Conservation (phyloP, 495 filamentous ascomycete species). For the Sporormia fimetaria region DNA sequence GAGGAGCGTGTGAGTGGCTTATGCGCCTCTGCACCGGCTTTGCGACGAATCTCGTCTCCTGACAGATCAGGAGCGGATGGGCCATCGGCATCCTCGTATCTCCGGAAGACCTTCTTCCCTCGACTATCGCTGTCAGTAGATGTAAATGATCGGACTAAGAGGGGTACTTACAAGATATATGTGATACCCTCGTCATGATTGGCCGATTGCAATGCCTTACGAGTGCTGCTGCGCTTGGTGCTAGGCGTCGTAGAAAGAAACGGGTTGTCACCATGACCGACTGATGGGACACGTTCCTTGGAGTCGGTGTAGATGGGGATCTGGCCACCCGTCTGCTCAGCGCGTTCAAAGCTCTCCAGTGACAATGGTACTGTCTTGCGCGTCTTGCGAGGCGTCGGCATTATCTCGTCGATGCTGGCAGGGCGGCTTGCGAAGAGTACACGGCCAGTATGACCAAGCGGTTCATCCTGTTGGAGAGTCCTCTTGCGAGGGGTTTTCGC, state of each 20-base stretch:
- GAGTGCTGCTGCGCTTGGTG: too few species aligned
- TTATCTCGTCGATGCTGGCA: constrained; percentile 41
- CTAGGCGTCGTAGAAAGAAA: constrained; percentile 46
- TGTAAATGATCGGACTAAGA: neutral
- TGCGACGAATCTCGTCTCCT: constrained; percentile 40
- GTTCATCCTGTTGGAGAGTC: constrained; percentile 38
- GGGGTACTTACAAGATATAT: constrained; percentile 68
- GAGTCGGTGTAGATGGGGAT: constrained; percentile 87
- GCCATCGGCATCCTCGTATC: constrained; percentile 38
- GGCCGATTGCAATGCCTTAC: constrained; percentile 48
- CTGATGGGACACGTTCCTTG: constrained; percentile 68
- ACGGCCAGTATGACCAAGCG: constrained; percentile 56
- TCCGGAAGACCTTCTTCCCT: constrained; percentile 76
- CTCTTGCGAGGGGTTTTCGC: constrained; percentile 78
- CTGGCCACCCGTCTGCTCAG: constrained; percentile 41
- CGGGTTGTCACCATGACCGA: constrained; percentile 59
- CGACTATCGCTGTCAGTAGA: constrained; percentile 46
- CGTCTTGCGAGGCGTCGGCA: constrained; percentile 47
- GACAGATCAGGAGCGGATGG: constrained; percentile 32
- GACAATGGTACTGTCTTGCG: constrained; percentile 48
- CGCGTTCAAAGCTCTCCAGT: constrained; percentile 61
- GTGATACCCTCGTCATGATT: constrained; percentile 66
- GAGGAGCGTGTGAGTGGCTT: constrained; percentile 58
- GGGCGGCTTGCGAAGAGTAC: constrained; percentile 53
- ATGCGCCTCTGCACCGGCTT: constrained; percentile 23